These are phyloP conservation scores for Lodderomyces oxycetoniae DNA, from an alignment of 1,139 yeast genomes.

Conservation along the genomic window DNA sequence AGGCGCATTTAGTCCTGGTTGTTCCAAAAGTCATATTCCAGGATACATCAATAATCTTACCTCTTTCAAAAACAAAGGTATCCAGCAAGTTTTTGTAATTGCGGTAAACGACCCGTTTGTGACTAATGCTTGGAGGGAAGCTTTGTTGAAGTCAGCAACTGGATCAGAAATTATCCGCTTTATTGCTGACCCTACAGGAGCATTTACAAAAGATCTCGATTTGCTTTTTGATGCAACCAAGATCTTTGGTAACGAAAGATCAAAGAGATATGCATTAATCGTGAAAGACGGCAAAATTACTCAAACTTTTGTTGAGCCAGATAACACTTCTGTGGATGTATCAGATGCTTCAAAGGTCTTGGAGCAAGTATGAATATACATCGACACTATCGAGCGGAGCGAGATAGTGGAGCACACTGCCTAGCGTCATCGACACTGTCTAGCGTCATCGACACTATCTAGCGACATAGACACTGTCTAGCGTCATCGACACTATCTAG, in stretches of 20 bases:
- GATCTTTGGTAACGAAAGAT: slow-evolving; percentile 70
- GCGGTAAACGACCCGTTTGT: slow-evolving; percentile 87
- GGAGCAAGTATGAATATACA: slow-evolving; percentile 13
- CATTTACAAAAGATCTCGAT: slow-evolving; percentile 61
- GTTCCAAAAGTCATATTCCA: slow-evolving; percentile 75
- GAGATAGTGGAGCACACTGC: too few relatives aligned
- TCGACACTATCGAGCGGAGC: too few relatives aligned
- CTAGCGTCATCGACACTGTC: too few relatives aligned
- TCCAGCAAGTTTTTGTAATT: slow-evolving; percentile 55
- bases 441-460: too few relatives aligned
- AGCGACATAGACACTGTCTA: too few relatives aligned
- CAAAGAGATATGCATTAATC: slow-evolving; percentile 71
- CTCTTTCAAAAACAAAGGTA: slow-evolving; percentile 62
- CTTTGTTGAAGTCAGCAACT: slow-evolving; percentile 8
- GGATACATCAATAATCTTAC: slow-evolving; percentile 56
- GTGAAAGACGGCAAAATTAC: slow-evolving; percentile 70
- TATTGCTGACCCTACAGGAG: slow-evolving; percentile 75
- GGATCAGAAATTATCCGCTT: slow-evolving; percentile 43
- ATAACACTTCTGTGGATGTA: slow-evolving; percentile 62
- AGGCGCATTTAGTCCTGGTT: slow-evolving; percentile 88
- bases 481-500: too few relatives aligned
- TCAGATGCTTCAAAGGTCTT: slow-evolving; percentile 40
- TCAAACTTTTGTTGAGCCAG: slow-evolving; percentile 73
- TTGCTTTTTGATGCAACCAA: slow-evolving; percentile 66
- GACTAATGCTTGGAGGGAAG: slow-evolving; percentile 47